A percentile compares a stretch with the other conserved stretches of the same genome.
phyloP scores from a whole-genome alignment of 164 flowering plant species.

The Litsea cubeba region DNA sequence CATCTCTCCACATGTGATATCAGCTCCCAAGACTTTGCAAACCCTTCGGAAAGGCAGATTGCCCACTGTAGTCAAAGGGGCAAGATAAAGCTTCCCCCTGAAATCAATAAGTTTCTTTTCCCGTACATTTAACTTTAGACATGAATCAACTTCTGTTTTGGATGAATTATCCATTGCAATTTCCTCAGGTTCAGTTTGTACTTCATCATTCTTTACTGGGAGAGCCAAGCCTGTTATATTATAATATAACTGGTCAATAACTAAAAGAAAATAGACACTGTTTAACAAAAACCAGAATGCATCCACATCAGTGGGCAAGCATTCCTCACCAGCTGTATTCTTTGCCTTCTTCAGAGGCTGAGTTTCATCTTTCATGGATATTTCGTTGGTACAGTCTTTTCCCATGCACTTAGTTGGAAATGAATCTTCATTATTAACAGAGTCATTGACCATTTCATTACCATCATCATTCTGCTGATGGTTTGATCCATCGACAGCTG shows the following conservation, averaged over 20 bases:
- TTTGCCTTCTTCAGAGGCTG: constrained; percentile 69
- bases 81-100: constrained; percentile 82
- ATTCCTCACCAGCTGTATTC: constrained; percentile 28
- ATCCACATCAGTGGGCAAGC: constrained; percentile 21
- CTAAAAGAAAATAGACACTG: not conserved
- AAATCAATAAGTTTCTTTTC: constrained; percentile 93
- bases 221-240: constrained; percentile 22
- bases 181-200: constrained; percentile 21
- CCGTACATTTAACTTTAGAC: constrained; percentile 67
- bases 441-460: constrained; percentile 18
- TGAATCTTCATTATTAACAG: constrained; percentile 18
- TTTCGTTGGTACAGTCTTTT: constrained; percentile 25
- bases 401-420: constrained; percentile 19
- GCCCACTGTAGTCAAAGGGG: constrained; percentile 96
- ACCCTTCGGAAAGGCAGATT: constrained; percentile 92
- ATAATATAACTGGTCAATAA: not conserved
- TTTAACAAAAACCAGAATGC: not conserved
- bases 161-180: constrained; percentile 12
- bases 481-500: constrained; percentile 23
- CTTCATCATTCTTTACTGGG: constrained; percentile 17
- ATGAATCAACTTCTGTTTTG: constrained; percentile 40
- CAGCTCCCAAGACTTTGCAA: constrained; percentile 89
- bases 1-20: constrained; percentile 98
- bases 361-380: constrained; percentile 31
- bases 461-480: constrained; percentile 30